A percentile compares a stretch with the other conserved stretches of the same genome.
Conservation (phyloP, 768 basidiomycete genomes). For the Epithele typhae region DNA sequence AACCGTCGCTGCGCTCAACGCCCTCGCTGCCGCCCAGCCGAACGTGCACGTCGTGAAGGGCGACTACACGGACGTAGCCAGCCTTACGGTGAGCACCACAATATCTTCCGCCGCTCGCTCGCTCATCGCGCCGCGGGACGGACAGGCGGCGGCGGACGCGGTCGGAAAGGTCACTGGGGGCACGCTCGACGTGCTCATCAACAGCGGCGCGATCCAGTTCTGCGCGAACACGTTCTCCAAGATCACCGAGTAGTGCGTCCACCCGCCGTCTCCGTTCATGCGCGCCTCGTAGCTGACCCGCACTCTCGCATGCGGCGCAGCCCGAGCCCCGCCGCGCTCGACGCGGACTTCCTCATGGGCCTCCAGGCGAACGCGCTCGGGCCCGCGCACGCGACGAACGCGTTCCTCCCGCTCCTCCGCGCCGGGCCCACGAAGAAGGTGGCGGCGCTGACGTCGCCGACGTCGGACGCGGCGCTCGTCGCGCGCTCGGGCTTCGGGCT, state of each 20-base stretch:
- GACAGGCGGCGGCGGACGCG: conserved; percentile 24
- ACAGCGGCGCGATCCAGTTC: conserved; percentile 28
- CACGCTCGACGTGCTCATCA: conserved; percentile 34
- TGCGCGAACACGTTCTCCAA: conserved; percentile 5
- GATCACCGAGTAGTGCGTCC: conserved; percentile 22
- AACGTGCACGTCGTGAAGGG: conserved; percentile 34
- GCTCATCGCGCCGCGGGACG: too few species aligned
- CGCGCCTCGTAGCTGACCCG: too few species aligned
- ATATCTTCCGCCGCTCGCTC: background rate
- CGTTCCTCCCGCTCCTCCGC: conserved; percentile 36
- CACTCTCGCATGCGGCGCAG: too few species aligned
- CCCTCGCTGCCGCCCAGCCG: conserved; percentile 4
- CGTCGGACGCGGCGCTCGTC: conserved; percentile 26
- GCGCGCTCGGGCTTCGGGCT: conserved; percentile 9
- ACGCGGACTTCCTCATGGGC: conserved; percentile 18
- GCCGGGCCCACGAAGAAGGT: conserved; percentile 32
- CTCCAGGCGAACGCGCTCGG: conserved; percentile 34
- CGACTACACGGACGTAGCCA: conserved; percentile 29
- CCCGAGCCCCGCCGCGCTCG: conserved; percentile 20
- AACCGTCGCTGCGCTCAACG: conserved; percentile 8
- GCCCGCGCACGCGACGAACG: conserved; percentile 31
- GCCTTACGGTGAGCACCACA: conserved; percentile 28
- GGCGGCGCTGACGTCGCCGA: conserved; percentile 27
- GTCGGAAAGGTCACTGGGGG: conserved; percentile 26
- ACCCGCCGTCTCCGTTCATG: too few species aligned